phyloP scores from a whole-genome alignment of 352 stramenopile genomes.

The Thalassiosira ordinaria region DNA sequence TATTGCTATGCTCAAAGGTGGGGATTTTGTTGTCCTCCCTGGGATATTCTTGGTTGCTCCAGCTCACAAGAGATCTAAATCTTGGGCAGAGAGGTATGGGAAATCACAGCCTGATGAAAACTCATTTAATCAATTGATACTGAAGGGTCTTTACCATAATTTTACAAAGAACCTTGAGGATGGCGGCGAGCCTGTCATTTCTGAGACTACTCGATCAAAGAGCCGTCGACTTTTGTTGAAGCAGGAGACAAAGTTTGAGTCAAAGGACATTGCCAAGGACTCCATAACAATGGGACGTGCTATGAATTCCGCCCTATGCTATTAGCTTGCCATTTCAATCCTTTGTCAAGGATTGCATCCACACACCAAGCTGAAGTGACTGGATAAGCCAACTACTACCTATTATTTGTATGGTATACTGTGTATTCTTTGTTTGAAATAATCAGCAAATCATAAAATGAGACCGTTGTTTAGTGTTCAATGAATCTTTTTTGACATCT shows the following conservation, averaged over 20 bases:
- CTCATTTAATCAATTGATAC: conserved; percentile 14
- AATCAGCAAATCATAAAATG: no score
- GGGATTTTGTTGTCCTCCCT: conserved; percentile 28
- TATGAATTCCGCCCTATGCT: no score
- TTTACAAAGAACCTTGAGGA: conserved; percentile 11
- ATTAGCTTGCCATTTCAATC: no score
- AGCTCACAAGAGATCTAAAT: conserved; percentile 28
- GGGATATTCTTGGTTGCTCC: conserved; percentile 31
- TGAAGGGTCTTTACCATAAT: conserved; percentile 40
- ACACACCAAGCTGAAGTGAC: no score
- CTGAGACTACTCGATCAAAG: conserved; percentile 1
- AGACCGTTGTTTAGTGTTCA: no score
- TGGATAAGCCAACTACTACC: no score
- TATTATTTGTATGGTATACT: no score
- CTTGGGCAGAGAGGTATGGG: conserved; percentile 28
- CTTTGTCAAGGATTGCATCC: no score
- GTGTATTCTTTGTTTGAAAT: no score
- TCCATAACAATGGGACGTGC: no score
- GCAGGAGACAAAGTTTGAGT: not conserved
- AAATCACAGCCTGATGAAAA: conserved; percentile 17
- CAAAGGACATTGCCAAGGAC: no score
- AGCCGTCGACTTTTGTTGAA: not conserved
- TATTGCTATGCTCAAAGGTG: conserved; percentile 12
- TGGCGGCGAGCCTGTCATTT: conserved; percentile 19
- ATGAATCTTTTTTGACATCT: no score